Evolutionary conservation across 345 rosid species (phyloP).

Genomic region (Kandelia obovata): DNA sequence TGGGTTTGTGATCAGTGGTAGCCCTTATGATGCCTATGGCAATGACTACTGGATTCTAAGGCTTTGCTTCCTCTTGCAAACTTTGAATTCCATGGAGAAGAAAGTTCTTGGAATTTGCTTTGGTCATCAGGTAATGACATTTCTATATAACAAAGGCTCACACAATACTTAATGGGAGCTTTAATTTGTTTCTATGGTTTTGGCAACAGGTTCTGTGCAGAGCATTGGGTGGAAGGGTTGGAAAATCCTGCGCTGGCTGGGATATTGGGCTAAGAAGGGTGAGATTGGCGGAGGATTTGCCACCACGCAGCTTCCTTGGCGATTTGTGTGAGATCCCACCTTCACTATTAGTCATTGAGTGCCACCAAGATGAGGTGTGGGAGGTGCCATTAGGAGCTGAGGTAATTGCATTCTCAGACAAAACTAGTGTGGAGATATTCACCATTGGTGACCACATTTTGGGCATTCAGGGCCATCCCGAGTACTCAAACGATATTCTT

Average conservation of each 20-base stretch:
- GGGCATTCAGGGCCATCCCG: constrained; percentile 96
- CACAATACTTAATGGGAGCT: no score
- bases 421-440: constrained; percentile 76
- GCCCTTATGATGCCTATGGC: constrained; percentile 76
- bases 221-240: constrained; percentile 79
- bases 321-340: constrained; percentile 37
- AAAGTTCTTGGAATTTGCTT: constrained; percentile 86
- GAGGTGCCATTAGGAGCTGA: constrained; percentile 63
- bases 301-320: constrained; percentile 28
- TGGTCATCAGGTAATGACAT: constrained; percentile 73
- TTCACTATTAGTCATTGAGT: constrained; percentile 56
- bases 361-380: constrained; percentile 86
- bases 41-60: constrained; percentile 67
- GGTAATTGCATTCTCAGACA: constrained; percentile 72
- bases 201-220: constrained; percentile 64
- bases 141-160: not conserved
- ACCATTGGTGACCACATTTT: constrained; percentile 52
- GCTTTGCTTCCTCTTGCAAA: constrained; percentile 61
- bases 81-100: constrained; percentile 70
- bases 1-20: constrained; percentile 81
- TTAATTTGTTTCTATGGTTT: not conserved
- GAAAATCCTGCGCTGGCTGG: constrained; percentile 68
- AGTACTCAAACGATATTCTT: constrained; percentile 79
- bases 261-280: constrained; percentile 67
- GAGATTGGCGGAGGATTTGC: constrained; percentile 49